Evolutionary conservation across 805 yeast genomes (phyloP).

Genomic region (Naumovozyma castellii): DNA sequence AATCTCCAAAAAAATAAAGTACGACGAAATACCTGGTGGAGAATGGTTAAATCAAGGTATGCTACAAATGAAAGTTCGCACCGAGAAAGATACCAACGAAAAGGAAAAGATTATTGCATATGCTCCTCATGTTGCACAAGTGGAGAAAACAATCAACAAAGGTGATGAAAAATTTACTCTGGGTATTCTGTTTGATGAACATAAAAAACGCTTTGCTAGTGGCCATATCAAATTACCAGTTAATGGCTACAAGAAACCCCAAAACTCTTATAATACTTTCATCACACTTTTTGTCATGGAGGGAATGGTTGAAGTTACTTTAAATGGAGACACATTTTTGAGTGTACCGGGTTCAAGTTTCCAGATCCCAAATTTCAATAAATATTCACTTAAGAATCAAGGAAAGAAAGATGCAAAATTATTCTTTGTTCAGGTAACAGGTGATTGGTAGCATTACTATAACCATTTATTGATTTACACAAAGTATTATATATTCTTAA

Average conservation of each 20-base stretch:
- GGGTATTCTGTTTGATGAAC: slow-evolving; percentile 53
- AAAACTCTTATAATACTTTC: slow-evolving; percentile 46
- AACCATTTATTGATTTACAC: background rate
- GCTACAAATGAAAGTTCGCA: slow-evolving; percentile 21
- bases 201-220: slow-evolving; percentile 54
- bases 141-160: slow-evolving; percentile 31
- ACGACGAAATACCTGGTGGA: slow-evolving; percentile 17
- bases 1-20: slow-evolving; percentile 2
- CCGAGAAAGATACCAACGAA: slow-evolving; percentile 14
- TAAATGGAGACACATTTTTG: slow-evolving; percentile 49
- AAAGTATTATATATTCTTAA: background rate
- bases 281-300: slow-evolving; percentile 64
- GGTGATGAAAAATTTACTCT: slow-evolving; percentile 46
- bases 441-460: too few species aligned
- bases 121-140: slow-evolving; percentile 49
- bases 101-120: slow-evolving; percentile 41
- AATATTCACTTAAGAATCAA: slow-evolving; percentile 55
- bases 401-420: slow-evolving; percentile 49
- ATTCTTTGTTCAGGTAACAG: slow-evolving; percentile 62
- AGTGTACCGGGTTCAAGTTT: slow-evolving; percentile 68
- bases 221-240: slow-evolving; percentile 61
- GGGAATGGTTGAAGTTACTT: slow-evolving; percentile 59
- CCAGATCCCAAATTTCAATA: slow-evolving; percentile 67
- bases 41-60: slow-evolving; percentile 27
- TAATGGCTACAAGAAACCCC: slow-evolving; percentile 50